Conservation (phyloP, 106 monocot species). For the Dendrobium chrysotoxum region DNA sequence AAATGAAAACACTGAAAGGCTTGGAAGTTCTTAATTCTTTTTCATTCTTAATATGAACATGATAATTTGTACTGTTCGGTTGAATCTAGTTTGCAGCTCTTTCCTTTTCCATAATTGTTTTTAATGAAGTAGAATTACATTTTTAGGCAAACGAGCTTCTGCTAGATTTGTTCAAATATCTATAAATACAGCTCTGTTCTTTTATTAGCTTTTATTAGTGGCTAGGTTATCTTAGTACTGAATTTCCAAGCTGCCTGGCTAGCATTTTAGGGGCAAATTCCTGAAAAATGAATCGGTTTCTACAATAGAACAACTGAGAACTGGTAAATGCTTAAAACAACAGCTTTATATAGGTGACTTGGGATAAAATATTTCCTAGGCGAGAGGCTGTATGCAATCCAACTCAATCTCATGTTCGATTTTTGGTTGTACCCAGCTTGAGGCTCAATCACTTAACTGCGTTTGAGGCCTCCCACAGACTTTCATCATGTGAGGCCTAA, state of each 20-base stretch:
- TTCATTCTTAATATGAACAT: neutral
- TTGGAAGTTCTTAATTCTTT: neutral
- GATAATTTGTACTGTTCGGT: neutral
- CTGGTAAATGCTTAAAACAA: neutral
- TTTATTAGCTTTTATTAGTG: neutral
- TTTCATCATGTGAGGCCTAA: neutral
- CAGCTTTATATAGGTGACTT: neutral
- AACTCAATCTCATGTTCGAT: too few relatives aligned
- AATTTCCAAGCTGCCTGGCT: neutral
- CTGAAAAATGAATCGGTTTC: neutral
- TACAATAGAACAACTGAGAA: neutral
- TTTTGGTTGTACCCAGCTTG: too few relatives aligned
- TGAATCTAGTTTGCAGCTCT: neutral
- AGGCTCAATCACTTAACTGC: neutral
- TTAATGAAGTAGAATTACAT: neutral
- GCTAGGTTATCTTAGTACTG: neutral
- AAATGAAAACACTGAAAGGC: neutral
- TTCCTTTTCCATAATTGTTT: neutral
- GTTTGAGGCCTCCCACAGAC: neutral
- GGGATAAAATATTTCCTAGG: neutral
- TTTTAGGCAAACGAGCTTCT: neutral
- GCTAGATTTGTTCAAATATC: neutral
- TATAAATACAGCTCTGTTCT: neutral
- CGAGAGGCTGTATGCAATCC: too few relatives aligned
- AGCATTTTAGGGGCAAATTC: neutral